phyloP scores from a whole-genome alignment of 2,329 filamentous ascomycete genomes.

The Colletotrichum paranaense region DNA sequence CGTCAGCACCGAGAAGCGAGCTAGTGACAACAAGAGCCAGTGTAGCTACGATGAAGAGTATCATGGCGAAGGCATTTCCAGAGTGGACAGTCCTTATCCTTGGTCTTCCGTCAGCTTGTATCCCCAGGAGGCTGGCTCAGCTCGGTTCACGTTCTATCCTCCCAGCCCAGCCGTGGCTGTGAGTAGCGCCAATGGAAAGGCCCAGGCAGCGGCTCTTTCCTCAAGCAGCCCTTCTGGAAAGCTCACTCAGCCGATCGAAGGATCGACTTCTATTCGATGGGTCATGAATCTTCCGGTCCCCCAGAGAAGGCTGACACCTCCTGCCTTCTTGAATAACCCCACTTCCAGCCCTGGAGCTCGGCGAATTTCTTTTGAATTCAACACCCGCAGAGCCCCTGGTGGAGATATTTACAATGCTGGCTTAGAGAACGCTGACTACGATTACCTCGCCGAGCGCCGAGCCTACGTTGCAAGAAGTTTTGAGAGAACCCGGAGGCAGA shows the following conservation, averaged over 20 bases:
- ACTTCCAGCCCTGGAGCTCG: background rate
- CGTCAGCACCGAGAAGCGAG: background rate
- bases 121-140: background rate
- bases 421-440: background rate
- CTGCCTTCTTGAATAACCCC: background rate
- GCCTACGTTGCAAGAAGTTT: background rate
- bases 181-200: background rate
- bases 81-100: constrained; percentile 6
- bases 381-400: background rate
- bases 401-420: too few relatives aligned
- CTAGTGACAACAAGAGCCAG: background rate
- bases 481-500: background rate
- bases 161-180: background rate
- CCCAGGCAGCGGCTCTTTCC: background rate
- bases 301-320: background rate
- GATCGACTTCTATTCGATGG: constrained; percentile 21
- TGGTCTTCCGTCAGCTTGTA: background rate
- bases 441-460: background rate
- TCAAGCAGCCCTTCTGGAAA: background rate
- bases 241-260: background rate
- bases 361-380: background rate
- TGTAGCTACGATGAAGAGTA: background rate
- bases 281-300: constrained; percentile 22
- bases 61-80: background rate
- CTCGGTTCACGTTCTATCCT: background rate